Evolutionary conservation across 2,329 filamentous ascomycete genomes (phyloP).

Genomic region (Aureobasidium sp.): DNA sequence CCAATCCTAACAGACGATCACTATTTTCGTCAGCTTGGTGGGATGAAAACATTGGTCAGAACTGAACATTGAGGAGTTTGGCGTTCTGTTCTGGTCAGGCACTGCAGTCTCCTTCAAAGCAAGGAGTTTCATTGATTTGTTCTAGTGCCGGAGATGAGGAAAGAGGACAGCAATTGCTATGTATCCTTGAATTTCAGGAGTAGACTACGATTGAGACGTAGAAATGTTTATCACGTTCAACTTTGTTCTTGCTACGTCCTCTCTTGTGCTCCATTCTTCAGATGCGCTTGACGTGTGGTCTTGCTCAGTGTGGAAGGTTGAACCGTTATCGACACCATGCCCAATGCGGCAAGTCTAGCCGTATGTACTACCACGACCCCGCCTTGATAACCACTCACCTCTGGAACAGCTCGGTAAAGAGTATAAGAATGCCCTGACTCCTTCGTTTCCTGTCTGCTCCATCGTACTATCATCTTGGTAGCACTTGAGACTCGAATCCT

Average conservation of each 20-base stretch:
- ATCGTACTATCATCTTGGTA: neutral
- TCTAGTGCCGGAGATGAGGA: neutral
- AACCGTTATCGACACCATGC: neutral
- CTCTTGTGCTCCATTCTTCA: too few relatives aligned
- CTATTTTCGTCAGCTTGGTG: neutral
- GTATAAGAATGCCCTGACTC: constrained; percentile 1
- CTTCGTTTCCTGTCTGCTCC: neutral
- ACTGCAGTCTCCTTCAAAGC: neutral
- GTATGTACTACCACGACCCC: neutral
- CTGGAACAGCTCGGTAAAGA: neutral
- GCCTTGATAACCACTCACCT: neutral
- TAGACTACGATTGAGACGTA: constrained; percentile 7
- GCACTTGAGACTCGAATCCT: neutral
- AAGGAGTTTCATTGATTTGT: neutral
- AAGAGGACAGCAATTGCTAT: neutral
- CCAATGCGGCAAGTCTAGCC: neutral
- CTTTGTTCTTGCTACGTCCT: neutral
- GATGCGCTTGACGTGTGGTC: neutral
- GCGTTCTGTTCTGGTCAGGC: neutral
- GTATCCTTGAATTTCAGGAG: neutral
- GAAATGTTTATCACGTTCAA: constrained; percentile 8
- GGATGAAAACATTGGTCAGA: neutral
- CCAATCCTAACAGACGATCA: neutral
- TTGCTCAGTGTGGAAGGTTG: neutral
- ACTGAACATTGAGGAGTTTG: neutral